Percentiles rank a stretch among this genome's conserved stretches.
phyloP scores from a whole-genome alignment of 208 protist genomes.

The Trypanosoma lewisi region DNA sequence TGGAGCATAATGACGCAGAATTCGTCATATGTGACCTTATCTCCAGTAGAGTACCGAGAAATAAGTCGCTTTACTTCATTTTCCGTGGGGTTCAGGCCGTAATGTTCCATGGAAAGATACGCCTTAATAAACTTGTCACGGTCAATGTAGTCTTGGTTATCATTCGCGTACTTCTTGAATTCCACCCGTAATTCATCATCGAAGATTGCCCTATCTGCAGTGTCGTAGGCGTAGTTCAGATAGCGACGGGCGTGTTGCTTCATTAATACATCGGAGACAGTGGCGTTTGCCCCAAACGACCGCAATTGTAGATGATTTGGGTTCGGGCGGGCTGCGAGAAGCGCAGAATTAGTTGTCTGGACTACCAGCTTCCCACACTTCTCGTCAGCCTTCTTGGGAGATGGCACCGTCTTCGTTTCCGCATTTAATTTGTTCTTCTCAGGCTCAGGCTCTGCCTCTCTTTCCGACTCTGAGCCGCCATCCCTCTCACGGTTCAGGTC shows the following conservation, averaged over 20 bases:
- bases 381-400: not conserved
- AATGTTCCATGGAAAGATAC: conserved; percentile 80
- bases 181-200: conserved; percentile 61
- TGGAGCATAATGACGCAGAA: conserved; percentile 88
- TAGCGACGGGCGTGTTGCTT: conserved; percentile 19
- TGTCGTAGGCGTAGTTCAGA: conserved; percentile 16
- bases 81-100: conserved; percentile 54
- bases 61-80: conserved; percentile 56
- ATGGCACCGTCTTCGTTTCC: not conserved
- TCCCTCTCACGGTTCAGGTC: not conserved
- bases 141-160: conserved; percentile 63
- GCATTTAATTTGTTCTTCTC: not conserved
- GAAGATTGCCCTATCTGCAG: conserved; percentile 26
- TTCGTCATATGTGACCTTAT: conserved; percentile 74
- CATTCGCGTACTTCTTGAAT: conserved; percentile 58
- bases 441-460: not conserved
- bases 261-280: conserved; percentile 20
- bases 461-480: not conserved
- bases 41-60: conserved; percentile 37
- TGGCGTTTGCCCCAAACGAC: conserved; percentile 6
- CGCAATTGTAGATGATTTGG: not conserved
- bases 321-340: not conserved
- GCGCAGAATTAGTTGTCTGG: no score
- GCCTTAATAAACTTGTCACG: conserved; percentile 66
- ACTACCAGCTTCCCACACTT: no score